Evolutionary conservation across 108 stramenopile genomes (phyloP).

Genomic region (Cyclotella baltica): DNA sequence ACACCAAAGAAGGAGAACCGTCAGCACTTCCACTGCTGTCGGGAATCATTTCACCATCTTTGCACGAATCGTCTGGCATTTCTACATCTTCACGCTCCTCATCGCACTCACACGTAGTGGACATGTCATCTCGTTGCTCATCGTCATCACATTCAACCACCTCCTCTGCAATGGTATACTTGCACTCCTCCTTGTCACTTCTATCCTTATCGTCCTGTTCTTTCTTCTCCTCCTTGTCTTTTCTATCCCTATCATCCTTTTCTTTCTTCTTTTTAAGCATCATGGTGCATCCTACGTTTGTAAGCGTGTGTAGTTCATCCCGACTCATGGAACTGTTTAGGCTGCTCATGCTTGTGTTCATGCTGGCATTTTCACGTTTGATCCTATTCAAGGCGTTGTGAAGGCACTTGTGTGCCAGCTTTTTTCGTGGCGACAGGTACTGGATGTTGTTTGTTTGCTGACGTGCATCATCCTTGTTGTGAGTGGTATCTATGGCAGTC

Average conservation of each 20-base stretch:
- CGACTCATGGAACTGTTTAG: background rate
- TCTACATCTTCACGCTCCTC: slow-evolving; percentile 2
- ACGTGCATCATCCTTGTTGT: background rate
- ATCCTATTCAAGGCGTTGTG: slow-evolving; percentile 19
- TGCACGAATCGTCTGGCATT: background rate
- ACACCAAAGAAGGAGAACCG: background rate
- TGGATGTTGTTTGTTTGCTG: background rate
- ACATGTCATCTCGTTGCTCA: slow-evolving; percentile 2
- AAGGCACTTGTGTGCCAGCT: slow-evolving; percentile 21
- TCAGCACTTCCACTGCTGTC: background rate
- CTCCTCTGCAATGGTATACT: background rate
- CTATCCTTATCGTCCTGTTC: background rate
- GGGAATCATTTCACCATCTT: background rate
- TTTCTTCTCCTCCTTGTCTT: background rate
- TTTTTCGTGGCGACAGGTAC: slow-evolving; percentile 11
- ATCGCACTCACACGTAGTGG: background rate
- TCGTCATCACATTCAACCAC: background rate
- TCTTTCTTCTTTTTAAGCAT: slow-evolving; percentile 17
- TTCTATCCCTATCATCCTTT: background rate
- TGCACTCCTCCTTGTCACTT: no score
- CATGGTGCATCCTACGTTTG: background rate
- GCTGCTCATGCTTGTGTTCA: background rate
- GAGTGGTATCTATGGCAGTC: no score
- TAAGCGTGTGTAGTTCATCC: background rate
- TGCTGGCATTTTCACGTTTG: slow-evolving; percentile 3